phyloP scores from a whole-genome alignment of 495 filamentous ascomycete genomes.

The Tuber microsphaerosporum region DNA sequence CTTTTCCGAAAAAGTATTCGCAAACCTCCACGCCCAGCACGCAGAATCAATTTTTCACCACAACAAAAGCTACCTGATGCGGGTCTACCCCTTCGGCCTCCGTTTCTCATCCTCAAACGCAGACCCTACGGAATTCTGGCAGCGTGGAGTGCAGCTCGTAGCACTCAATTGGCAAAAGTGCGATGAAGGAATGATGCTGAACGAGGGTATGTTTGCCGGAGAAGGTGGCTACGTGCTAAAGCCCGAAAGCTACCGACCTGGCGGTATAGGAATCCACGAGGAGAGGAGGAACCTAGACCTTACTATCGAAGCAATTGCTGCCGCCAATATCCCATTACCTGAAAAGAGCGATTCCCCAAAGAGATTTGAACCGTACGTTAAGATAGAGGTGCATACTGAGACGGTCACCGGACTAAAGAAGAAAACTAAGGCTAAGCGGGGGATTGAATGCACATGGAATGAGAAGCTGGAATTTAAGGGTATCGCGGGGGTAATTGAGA shows the following conservation, averaged over 20 bases:
- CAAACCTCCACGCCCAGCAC: slow-evolving; percentile 59
- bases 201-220: slow-evolving; percentile 82
- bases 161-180: slow-evolving; percentile 91
- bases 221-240: slow-evolving; percentile 80
- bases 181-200: slow-evolving; percentile 92
- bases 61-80: slow-evolving; percentile 78
- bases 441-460: slow-evolving; percentile 44
- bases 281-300: slow-evolving; percentile 50
- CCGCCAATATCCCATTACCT: slow-evolving; percentile 53
- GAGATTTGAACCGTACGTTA: slow-evolving; percentile 69
- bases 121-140: slow-evolving; percentile 77
- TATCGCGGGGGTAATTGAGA: slow-evolving; percentile 62
- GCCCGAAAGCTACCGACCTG: slow-evolving; percentile 58
- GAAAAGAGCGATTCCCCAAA: slow-evolving; percentile 51
- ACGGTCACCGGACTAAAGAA: slow-evolving; percentile 42
- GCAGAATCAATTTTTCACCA: slow-evolving; percentile 63
- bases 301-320: slow-evolving; percentile 51
- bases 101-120: slow-evolving; percentile 78
- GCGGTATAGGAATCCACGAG: slow-evolving; percentile 47
- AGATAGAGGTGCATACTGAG: slow-evolving; percentile 73
- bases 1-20: slow-evolving; percentile 70
- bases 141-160: slow-evolving; percentile 82
- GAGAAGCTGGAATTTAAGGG: slow-evolving; percentile 58
- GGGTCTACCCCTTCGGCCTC: slow-evolving; percentile 76
- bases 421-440: slow-evolving; percentile 42